These are phyloP conservation scores for Xylariaceae sp. DNA, from an alignment of 2,329 filamentous ascomycete species.

Conservation along the genomic window DNA sequence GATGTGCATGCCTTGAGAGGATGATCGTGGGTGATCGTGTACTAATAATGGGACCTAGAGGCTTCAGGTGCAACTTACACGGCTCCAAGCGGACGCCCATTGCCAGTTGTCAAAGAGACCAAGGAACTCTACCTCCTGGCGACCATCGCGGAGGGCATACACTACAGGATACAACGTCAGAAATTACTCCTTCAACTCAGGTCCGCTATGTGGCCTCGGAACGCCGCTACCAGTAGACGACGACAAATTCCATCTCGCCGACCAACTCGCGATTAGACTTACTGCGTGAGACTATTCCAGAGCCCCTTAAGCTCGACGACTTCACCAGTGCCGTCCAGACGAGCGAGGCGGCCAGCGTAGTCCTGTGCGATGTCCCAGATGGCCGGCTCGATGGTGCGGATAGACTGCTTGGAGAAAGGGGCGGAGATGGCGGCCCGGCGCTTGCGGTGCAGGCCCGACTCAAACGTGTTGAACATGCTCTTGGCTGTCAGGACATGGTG, in stretches of 20 bases:
- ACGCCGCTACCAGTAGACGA: too few species aligned
- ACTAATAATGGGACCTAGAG: too few species aligned
- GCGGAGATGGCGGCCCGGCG: constrained; percentile 5
- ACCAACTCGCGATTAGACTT: too few species aligned
- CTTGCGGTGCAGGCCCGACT: constrained; percentile 5
- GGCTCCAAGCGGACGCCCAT: background rate
- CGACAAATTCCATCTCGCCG: too few species aligned
- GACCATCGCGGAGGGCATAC: background rate
- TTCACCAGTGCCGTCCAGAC: background rate
- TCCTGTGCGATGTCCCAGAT: background rate
- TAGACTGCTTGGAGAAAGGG: constrained; percentile 8
- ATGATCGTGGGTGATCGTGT: too few species aligned
- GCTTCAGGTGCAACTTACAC: background rate
- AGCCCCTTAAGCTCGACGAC: constrained; percentile 1
- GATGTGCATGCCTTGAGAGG: too few species aligned
- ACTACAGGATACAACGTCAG: background rate
- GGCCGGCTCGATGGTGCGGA: constrained; percentile 7
- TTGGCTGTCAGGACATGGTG: background rate
- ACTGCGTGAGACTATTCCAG: constrained; percentile 3
- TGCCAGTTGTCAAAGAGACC: background rate
- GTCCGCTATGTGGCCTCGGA: too few species aligned
- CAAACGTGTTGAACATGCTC: constrained; percentile 6
- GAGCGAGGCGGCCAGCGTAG: background rate
- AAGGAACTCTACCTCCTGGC: constrained; percentile 1
- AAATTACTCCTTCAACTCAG: too few species aligned